These are phyloP conservation scores for Phytophthora multivora DNA, from an alignment of 352 stramenopile species.

Conservation along the genomic window DNA sequence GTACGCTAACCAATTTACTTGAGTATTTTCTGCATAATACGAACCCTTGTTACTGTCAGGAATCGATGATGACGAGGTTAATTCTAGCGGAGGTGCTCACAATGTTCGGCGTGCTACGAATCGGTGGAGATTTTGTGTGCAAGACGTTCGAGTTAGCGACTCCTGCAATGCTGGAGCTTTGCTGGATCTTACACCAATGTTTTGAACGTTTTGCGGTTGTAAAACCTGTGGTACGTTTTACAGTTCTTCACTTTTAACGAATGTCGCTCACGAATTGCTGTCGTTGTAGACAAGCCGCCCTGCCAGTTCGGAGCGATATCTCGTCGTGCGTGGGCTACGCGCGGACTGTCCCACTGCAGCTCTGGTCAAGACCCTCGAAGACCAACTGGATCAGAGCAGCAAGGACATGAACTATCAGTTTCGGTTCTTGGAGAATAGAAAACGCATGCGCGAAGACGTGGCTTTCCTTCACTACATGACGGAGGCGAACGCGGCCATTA, in stretches of 20 bases:
- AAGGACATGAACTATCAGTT: not conserved
- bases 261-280: not conserved
- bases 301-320: conserved; percentile 80
- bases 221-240: conserved; percentile 51
- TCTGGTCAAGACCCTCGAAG: conserved; percentile 37
- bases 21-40: no score
- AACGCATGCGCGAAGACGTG: conserved; percentile 23
- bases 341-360: conserved; percentile 12
- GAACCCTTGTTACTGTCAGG: conserved; percentile 38
- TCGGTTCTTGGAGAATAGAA: conserved; percentile 26
- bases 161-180: conserved; percentile 60
- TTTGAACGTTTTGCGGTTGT: conserved; percentile 71
- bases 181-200: conserved; percentile 65
- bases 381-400: conserved; percentile 20
- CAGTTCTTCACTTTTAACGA: not conserved
- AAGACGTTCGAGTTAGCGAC: conserved; percentile 84
- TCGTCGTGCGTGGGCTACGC: conserved; percentile 49
- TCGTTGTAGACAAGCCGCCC: conserved; percentile 70
- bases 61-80: conserved; percentile 66
- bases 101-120: conserved; percentile 59
- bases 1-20: conserved; percentile 31
- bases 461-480: conserved; percentile 56
- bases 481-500: conserved; percentile 38
- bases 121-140: conserved; percentile 67
- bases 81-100: conserved; percentile 61